Base-by-base conservation (phyloP, 140 eudicot species). In the Ambrosia hybrid region DNA sequence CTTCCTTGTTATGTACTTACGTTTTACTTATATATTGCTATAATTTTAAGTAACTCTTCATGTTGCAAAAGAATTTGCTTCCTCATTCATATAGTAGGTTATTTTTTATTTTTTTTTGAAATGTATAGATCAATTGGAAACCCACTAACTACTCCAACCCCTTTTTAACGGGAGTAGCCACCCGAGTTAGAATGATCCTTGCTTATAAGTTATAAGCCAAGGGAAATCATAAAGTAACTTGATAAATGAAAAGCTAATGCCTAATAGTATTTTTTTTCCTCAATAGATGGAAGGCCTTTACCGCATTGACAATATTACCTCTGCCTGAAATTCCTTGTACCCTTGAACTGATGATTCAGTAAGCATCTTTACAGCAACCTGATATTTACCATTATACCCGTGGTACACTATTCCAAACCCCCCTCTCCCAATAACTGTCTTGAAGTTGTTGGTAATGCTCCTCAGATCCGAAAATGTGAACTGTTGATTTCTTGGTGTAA, bases 311-410 rank as follows among this genome's bases (percentile, higher is more conserved):
- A 9, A 48, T 2, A 48, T 81, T 74, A 85, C 85, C 84, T 82
- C 90, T 0, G 85, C 62, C 14, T 82, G 81, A 58, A 85, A 85
- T 70, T 82, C 85, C 73, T 59, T 80, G 76, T 67, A 74, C 34
- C 34, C 34, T 30, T 30, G 34, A 30, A 30, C 34, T 30, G 34
- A 30, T 30, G 34, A 30, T 30, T 3, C 81, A 10, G 83, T 78
- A 48, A 82, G 81, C 75, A 82, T 57, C 82, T 85, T 85, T 14
- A 85, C 82, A 14, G 87, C 91, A 68, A 85, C 91, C 77, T 76
- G 71, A 21, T 46, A 52, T 10, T 43, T 71, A 53, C 51, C 79
- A 6, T 58, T 73, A 67, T 4, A 62, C 3, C 91, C 85, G 37
- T 58, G 79, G 66, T 79, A 85, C 2, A 85, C 90, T 0, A 72